Conservation (phyloP, 1,139 yeast genomes). For the Suhomyces ambrosiae region DNA sequence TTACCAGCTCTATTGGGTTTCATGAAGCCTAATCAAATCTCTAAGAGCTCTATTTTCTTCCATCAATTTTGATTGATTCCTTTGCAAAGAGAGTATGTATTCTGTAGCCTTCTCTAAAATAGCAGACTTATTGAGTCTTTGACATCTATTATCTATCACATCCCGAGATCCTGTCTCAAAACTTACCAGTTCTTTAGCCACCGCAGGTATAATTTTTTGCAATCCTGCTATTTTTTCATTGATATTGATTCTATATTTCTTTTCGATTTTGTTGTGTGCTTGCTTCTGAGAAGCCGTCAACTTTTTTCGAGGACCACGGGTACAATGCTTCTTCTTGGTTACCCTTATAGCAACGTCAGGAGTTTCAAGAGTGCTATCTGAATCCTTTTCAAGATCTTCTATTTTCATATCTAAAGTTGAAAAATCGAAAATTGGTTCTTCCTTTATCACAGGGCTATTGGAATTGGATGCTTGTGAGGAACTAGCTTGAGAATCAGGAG, state of each 20-base stretch:
- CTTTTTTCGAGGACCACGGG: constrained; percentile 59
- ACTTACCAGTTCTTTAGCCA: constrained; percentile 56
- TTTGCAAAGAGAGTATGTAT: constrained; percentile 54
- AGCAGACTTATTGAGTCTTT: constrained; percentile 60
- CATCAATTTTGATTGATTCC: constrained; percentile 40
- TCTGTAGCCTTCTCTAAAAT: constrained; percentile 68
- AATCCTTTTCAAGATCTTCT: neutral
- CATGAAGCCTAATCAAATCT: constrained; percentile 10
- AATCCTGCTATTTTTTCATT: constrained; percentile 70
- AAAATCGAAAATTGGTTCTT: constrained; percentile 4
- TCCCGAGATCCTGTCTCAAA: constrained; percentile 12
- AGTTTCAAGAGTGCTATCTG: neutral
- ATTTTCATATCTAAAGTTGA: neutral
- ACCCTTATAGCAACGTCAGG: no score
- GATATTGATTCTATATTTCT: constrained; percentile 70
- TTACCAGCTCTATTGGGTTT: constrained; percentile 1
- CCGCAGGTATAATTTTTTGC: constrained; percentile 66
- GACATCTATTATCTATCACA: constrained; percentile 12
- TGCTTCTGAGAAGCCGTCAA: constrained; percentile 63
- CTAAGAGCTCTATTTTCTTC: constrained; percentile 28
- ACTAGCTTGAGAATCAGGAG: neutral
- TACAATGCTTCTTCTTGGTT: constrained; percentile 36
- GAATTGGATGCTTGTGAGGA: constrained; percentile 2
- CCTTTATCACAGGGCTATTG: constrained; percentile 6
- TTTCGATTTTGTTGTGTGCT: constrained; percentile 72